These are phyloP conservation scores for Euphorbia corollata DNA, from an alignment of 441 rosid species.

Conservation along the genomic window DNA sequence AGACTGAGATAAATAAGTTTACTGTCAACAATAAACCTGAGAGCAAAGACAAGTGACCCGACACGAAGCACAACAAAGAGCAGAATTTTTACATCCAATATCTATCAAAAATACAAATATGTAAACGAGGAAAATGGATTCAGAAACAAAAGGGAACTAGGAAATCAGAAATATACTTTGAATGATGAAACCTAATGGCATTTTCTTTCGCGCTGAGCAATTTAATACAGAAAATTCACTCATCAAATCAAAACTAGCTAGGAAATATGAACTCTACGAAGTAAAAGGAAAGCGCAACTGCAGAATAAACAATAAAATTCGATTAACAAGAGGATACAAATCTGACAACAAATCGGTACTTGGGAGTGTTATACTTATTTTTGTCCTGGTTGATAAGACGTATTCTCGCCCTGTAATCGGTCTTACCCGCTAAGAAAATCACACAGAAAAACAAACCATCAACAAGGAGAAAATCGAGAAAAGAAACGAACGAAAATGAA, in stretches of 20 bases:
- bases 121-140: not conserved
- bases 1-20: not conserved
- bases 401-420: slow-evolving; percentile 76
- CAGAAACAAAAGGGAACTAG: not conserved
- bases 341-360: slow-evolving; percentile 70
- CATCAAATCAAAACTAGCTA: not conserved
- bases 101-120: not conserved
- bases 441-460: not conserved
- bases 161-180: not conserved
- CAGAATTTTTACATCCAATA: not conserved
- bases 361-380: slow-evolving; percentile 81
- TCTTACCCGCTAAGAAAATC: slow-evolving; percentile 48
- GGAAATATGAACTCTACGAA: not conserved
- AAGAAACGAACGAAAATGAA: not conserved
- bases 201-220: not conserved
- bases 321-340: slow-evolving; percentile 41
- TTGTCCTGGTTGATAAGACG: slow-evolving; percentile 75
- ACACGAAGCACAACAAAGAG: not conserved
- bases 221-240: not conserved
- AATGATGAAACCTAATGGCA: not conserved
- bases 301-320: not conserved
- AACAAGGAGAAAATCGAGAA: not conserved
- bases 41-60: not conserved
- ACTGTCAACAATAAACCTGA: not conserved
- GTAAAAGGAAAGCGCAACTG: not conserved